Evolutionary conservation across 1,284 basidiomycete genomes (phyloP).

Genomic region (Kalmanozyma brasiliensis): DNA sequence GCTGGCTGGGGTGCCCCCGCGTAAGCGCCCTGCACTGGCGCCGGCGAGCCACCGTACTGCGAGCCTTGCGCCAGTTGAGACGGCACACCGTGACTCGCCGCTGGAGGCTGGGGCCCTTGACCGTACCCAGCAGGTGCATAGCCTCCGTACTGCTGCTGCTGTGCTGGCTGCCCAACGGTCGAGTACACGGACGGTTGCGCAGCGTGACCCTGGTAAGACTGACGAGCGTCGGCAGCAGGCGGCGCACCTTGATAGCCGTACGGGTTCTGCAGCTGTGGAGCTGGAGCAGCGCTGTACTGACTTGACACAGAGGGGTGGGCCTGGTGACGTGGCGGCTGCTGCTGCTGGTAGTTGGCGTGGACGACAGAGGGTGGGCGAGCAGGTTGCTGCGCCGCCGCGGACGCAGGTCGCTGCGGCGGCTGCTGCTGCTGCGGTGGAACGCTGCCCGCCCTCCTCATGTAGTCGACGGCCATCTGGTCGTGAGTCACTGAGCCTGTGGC

Average conservation of each 20-base stretch:
- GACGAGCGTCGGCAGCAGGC: constrained; percentile 15
- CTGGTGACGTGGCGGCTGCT: constrained; percentile 40
- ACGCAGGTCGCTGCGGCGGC: constrained; percentile 32
- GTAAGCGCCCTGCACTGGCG: constrained; percentile 22
- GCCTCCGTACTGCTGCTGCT: constrained; percentile 36
- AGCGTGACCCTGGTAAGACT: constrained; percentile 29
- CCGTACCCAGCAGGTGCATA: constrained; percentile 26
- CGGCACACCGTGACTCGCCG: constrained; percentile 41
- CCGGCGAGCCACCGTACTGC: constrained; percentile 26
- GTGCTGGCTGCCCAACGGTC: constrained; percentile 24
- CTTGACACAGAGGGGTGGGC: constrained; percentile 53
- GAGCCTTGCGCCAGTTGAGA: constrained; percentile 39
- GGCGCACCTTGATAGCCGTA: constrained; percentile 33
- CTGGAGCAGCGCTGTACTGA: constrained; percentile 48
- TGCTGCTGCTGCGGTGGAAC: constrained; percentile 73
- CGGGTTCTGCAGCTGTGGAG: constrained; percentile 29
- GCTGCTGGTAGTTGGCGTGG: constrained; percentile 34
- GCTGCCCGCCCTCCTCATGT: constrained; percentile 70
- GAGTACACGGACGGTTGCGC: constrained; percentile 44
- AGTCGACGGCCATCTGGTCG: constrained; percentile 79
- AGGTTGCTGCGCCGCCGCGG: constrained; percentile 24
- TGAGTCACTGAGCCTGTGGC: constrained; percentile 80
- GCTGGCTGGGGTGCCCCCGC: constrained; percentile 12
- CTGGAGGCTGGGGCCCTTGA: constrained; percentile 21
- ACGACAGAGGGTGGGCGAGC: constrained; percentile 43